Base-by-base conservation (phyloP, 208 protist species). In the Phytomonas serpens region DNA sequence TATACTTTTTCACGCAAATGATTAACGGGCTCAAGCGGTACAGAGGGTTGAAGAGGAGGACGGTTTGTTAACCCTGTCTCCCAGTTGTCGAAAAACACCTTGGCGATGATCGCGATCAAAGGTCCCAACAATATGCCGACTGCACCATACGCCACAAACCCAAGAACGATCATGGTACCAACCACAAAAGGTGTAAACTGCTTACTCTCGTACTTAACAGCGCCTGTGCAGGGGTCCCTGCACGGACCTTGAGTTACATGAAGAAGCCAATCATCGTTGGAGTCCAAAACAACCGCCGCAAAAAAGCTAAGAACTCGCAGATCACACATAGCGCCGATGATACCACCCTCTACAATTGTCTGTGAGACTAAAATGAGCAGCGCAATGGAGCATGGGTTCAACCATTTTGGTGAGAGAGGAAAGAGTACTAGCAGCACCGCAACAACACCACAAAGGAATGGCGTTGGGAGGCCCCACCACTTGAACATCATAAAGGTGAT, bases 21-120 rank as follows among this genome's bases (percentile, higher is more conserved):
- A 47, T 11, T 47, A 1, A 16, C 9, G 40, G 6, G 9, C 40
- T 47, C 40, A 19, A 10, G 7, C 9, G 14, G 40, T 11, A 19
- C 40, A 11, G 14, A 19, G 9, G 40, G 40, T 47, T 47, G 13
- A 47, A 47, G 40, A 47, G 40, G 14, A 47, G 40, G 40, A 47
- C 6, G 40, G 38, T 31, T 72, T 29, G 61, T 3, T 42, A 83
- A 31, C n/a, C 86, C 73, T 10, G 81, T 72, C 38, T 90, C 83
- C 85, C 88, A 90, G 73, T 89, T 90, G 52, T 93, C 88, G 71
- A 83, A 89, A 36, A 93, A 51, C 27, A 88, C 85, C 64, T 83
- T 86, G 34, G 88, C 88, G 5, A 89, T 69, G 68, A 93, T 88
- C 32, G 88, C 73, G 14, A 80, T 93, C 68, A 93, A 73, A 1